phyloP scores from a whole-genome alignment of 2,329 filamentous ascomycete genomes.

The Neodidymelliopsis sp. region DNA sequence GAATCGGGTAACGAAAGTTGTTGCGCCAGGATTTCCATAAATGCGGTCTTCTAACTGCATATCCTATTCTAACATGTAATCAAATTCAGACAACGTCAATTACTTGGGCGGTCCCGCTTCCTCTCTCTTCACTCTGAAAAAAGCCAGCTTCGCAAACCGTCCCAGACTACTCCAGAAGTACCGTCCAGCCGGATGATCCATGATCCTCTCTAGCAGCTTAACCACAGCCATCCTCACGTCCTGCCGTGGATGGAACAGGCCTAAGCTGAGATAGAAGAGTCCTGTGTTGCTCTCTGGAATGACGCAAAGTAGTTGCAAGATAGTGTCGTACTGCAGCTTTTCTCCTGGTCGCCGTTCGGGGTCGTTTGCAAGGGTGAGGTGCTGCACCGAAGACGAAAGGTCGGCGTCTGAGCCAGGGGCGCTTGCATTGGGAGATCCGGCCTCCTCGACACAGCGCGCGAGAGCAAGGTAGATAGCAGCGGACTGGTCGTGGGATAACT shows the following conservation, averaged over 20 bases:
- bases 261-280: constrained; percentile 88
- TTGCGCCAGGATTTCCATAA: no score
- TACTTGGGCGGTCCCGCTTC: constrained; percentile 28
- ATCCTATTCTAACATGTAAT: no score
- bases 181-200: constrained; percentile 85
- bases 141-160: constrained; percentile 87
- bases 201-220: constrained; percentile 81
- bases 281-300: constrained; percentile 86
- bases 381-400: constrained; percentile 25
- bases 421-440: constrained; percentile 27
- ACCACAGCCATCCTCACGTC: constrained; percentile 81
- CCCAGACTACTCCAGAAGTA: constrained; percentile 92
- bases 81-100: no score
- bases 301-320: constrained; percentile 73
- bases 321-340: constrained; percentile 49
- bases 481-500: constrained; percentile 76
- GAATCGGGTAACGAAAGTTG: no score
- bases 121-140: constrained; percentile 77
- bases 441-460: constrained; percentile 70
- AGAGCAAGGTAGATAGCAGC: constrained; percentile 87
- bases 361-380: constrained; percentile 37
- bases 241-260: constrained; percentile 86
- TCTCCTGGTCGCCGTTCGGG: constrained; percentile 31
- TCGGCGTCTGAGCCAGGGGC: constrained; percentile 29
- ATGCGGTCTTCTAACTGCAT: no score